Conservation (phyloP, 805 yeast species). For the Ogataea degrootiae region DNA sequence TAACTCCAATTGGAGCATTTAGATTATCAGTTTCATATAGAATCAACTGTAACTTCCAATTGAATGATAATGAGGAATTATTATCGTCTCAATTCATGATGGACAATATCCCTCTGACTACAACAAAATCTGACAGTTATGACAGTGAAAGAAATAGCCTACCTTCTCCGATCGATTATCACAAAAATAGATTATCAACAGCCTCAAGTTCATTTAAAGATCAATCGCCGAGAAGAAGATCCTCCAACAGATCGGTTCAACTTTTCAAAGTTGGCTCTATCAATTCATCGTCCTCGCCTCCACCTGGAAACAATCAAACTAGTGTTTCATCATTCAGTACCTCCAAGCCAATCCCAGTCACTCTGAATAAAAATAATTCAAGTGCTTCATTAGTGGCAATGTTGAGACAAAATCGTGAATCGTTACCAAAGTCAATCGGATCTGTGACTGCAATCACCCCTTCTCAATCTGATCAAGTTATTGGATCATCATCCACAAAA, state of each 20-base stretch:
- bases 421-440: conserved; percentile 39
- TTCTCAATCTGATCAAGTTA: neutral
- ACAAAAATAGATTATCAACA: conserved; percentile 17
- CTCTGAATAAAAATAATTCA: conserved; percentile 44
- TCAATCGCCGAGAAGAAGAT: conserved; percentile 23
- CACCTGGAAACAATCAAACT: conserved; percentile 7
- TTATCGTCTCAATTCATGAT: conserved; percentile 38
- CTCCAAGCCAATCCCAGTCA: conserved; percentile 33
- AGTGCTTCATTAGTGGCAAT: conserved; percentile 51
- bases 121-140: conserved; percentile 8
- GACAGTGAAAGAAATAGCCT: conserved; percentile 13
- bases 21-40: conserved; percentile 78
- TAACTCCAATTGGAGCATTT: conserved; percentile 71
- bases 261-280: conserved; percentile 64
- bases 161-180: conserved; percentile 14
- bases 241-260: conserved; percentile 40
- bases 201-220: conserved; percentile 19
- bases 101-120: conserved; percentile 9
- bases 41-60: conserved; percentile 58
- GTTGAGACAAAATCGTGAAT: conserved; percentile 36
- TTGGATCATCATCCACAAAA: conserved; percentile 41
- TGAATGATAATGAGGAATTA: conserved; percentile 63
- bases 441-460: conserved; percentile 16
- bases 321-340: conserved; percentile 19
- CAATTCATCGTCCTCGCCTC: conserved; percentile 33